A percentile compares a stretch with the other conserved stretches of the same genome.
These are phyloP conservation scores for Talaromyces funiculosus DNA, from an alignment of 2,329 filamentous ascomycete genomes.

Conservation along the genomic window DNA sequence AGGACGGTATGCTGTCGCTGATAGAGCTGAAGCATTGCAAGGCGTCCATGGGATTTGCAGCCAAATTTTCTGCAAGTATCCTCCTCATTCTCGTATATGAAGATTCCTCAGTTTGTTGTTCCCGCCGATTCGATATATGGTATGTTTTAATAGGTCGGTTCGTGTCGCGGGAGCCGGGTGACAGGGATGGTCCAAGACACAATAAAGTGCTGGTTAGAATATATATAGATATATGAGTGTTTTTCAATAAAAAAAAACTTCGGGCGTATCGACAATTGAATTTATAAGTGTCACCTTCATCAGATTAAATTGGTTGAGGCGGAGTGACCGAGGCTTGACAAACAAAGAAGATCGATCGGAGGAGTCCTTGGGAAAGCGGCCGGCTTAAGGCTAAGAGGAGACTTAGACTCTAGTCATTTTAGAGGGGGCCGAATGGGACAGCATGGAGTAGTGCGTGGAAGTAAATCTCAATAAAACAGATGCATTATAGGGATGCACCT, in stretches of 20 bases:
- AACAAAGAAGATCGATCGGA: background rate
- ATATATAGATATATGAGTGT: background rate
- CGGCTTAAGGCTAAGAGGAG: background rate
- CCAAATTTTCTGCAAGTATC: background rate
- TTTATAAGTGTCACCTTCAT: background rate
- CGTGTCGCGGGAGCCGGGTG: background rate
- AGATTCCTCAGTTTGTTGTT: background rate
- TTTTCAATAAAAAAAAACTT: too few relatives aligned
- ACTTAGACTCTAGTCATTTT: background rate
- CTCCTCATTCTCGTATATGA: too few relatives aligned
- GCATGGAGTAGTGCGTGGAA: background rate
- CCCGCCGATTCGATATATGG: background rate
- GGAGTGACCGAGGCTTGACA: background rate
- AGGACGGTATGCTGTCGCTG: conserved; percentile 40
- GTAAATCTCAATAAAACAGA: background rate
- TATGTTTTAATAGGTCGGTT: background rate
- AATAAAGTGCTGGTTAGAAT: conserved; percentile 6
- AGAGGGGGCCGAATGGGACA: background rate
- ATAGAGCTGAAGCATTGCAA: conserved; percentile 42
- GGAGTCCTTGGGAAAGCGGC: background rate
- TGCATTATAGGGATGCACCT: background rate
- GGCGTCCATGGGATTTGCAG: conserved; percentile 30
- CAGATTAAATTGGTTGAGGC: background rate
- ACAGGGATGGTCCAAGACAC: conserved; percentile 8
- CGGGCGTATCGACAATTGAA: background rate